These are phyloP conservation scores for Rhizophagus sp. DNA, from an alignment of 192 early-diverging fungal species.

Conservation along the genomic window DNA sequence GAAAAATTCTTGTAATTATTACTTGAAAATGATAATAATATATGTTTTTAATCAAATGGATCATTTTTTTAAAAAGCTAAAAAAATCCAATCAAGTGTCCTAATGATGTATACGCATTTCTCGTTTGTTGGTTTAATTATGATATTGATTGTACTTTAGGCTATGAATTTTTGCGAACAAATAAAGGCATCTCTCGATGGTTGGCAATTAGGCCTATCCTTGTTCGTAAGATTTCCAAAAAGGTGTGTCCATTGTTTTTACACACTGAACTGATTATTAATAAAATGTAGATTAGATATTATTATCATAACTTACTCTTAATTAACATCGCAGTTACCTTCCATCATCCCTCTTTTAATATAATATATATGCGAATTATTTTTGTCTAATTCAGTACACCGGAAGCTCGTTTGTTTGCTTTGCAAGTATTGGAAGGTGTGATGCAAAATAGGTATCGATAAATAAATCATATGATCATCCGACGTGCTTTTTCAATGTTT, in stretches of 20 bases:
- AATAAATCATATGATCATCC: neutral
- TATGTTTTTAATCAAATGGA: too few species aligned
- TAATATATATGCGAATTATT: neutral
- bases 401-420: constrained; percentile 81
- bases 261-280: neutral
- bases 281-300: constrained; percentile 18
- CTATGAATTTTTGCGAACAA: constrained; percentile 80
- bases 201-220: constrained; percentile 81
- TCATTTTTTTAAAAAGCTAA: neutral
- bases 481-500: neutral
- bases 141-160: constrained; percentile 47
- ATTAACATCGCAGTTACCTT: constrained; percentile 31
- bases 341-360: constrained; percentile 18
- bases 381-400: constrained; percentile 51
- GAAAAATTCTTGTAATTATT: neutral
- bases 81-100: neutral
- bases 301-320: constrained; percentile 25
- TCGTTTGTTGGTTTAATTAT: constrained; percentile 1
- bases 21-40: neutral
- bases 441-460: constrained; percentile 54
- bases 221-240: constrained; percentile 76
- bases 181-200: constrained; percentile 76
- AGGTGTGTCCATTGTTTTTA: constrained; percentile 45
- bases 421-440: constrained; percentile 80
- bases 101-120: neutral